phyloP scores from a whole-genome alignment of 208 protist species.

The Angomonas ambiguus region DNA sequence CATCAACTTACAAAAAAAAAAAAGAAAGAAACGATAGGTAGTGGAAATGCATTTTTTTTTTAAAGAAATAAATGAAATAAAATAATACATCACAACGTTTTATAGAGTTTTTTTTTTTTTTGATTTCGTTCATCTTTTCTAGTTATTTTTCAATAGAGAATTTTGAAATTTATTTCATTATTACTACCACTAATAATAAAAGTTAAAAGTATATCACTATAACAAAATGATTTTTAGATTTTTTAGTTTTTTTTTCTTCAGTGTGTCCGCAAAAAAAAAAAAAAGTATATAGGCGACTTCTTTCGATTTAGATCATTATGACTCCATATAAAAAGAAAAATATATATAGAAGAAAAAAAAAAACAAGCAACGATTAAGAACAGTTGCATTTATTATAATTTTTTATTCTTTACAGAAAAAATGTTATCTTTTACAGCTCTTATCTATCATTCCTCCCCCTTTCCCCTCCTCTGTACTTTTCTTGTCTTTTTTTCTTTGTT shows the following conservation, averaged over 20 bases:
- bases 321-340: background rate
- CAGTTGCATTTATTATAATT: too few species aligned
- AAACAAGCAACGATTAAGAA: too few species aligned
- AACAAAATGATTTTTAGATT: constrained; percentile 1
- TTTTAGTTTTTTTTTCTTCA: background rate
- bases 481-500: background rate
- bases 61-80: constrained; percentile 10
- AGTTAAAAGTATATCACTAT: constrained; percentile 3
- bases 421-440: background rate
- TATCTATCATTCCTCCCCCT: constrained; percentile 3
- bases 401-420: background rate
- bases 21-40: too few species aligned
- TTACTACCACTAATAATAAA: background rate
- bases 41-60: background rate
- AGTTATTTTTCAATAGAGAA: background rate
- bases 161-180: background rate
- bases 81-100: background rate
- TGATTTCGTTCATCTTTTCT: background rate
- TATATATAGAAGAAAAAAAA: background rate
- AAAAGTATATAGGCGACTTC: too few species aligned
- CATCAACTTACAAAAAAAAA: too few species aligned
- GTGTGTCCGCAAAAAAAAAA: background rate
- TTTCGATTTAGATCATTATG: too few species aligned
- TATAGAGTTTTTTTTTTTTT: constrained; percentile 5
- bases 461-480: background rate